These are phyloP conservation scores for Escovopsis sp. DNA, from an alignment of 2,329 filamentous ascomycete genomes.

Conservation along the genomic window DNA sequence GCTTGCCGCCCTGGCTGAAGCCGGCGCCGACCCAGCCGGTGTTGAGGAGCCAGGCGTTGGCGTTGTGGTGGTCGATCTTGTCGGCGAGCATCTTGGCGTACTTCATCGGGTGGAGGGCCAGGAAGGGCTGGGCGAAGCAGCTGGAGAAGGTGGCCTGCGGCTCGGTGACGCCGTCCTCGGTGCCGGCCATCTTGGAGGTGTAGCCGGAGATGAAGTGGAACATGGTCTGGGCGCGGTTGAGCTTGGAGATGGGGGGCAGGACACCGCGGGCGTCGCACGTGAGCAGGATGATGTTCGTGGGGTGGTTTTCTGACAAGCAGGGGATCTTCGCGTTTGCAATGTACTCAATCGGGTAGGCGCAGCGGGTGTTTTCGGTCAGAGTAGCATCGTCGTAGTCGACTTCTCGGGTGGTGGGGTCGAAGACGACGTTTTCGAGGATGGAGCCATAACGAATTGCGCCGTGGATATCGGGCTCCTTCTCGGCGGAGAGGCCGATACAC, in stretches of 20 bases:
- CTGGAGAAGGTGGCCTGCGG: slow-evolving; percentile 98
- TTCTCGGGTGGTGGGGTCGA: slow-evolving; percentile 73
- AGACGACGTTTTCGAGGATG: slow-evolving; percentile 96
- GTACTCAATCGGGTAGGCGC: slow-evolving; percentile 98
- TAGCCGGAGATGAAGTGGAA: slow-evolving; percentile 99
- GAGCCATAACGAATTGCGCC: slow-evolving; percentile 92
- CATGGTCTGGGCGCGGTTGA: slow-evolving; percentile 91
- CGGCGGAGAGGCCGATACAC: slow-evolving; percentile 88
- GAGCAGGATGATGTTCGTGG: slow-evolving; percentile 93
- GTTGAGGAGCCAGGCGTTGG: slow-evolving; percentile 97
- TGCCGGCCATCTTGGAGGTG: slow-evolving; percentile 99
- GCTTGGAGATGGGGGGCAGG: slow-evolving; percentile 93
- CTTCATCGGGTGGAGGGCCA: slow-evolving; percentile 96
- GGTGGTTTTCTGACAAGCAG: slow-evolving; percentile 75
- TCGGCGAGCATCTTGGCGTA: slow-evolving; percentile 97
- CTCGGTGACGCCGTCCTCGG: slow-evolving; percentile 91
- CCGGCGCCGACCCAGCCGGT: slow-evolving; percentile 94
- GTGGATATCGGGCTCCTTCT: slow-evolving; percentile 99
- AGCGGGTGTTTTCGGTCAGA: slow-evolving; percentile 95
- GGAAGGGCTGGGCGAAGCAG: slow-evolving; percentile 98
- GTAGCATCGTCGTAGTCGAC: slow-evolving; percentile 95
- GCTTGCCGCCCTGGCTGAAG: slow-evolving; percentile 81
- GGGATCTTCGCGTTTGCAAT: slow-evolving; percentile 98
- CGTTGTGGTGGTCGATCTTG: slow-evolving; percentile 90
- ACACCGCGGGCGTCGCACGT: slow-evolving; percentile 97